phyloP scores from a whole-genome alignment of 805 yeast species.

The Pichia californica region DNA sequence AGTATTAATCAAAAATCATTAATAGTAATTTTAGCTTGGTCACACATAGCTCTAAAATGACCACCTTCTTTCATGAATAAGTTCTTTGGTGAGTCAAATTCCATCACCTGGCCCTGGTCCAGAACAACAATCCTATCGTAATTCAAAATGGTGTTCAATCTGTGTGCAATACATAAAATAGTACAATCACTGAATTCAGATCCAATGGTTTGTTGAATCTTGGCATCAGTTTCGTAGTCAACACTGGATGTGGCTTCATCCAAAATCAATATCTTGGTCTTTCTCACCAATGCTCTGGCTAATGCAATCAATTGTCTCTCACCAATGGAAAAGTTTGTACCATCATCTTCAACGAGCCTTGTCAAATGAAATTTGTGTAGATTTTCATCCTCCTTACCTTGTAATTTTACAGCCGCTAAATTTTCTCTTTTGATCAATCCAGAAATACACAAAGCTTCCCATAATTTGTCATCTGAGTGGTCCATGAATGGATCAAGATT shows the following conservation, averaged over 20 bases:
- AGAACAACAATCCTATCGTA: conserved; percentile 56
- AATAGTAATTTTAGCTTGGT: conserved; percentile 37
- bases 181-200: conserved; percentile 57
- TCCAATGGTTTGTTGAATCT: conserved; percentile 54
- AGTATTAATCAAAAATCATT: conserved; percentile 33
- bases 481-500: conserved; percentile 60
- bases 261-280: conserved; percentile 51
- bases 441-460: conserved; percentile 54
- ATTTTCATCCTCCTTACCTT: conserved; percentile 25
- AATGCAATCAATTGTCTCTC: conserved; percentile 65
- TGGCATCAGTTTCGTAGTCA: conserved; percentile 64
- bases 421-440: conserved; percentile 43
- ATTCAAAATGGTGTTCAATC: conserved; percentile 53
- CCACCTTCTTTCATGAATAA: conserved; percentile 38
- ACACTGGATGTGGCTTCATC: conserved; percentile 79
- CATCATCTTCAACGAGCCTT: conserved; percentile 58
- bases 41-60: conserved; percentile 46
- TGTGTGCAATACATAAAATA: conserved; percentile 66
- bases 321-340: conserved; percentile 63
- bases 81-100: conserved; percentile 46
- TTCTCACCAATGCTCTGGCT: conserved; percentile 65
- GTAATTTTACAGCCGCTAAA: conserved; percentile 29
- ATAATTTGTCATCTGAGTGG: conserved; percentile 42
- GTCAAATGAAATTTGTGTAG: conserved; percentile 58
- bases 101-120: conserved; percentile 49